Percentiles rank a stretch among this genome's conserved stretches.
Evolutionary conservation across 1,139 yeast species (phyloP).

Genomic region (Nakaseomyces delphensis): DNA sequence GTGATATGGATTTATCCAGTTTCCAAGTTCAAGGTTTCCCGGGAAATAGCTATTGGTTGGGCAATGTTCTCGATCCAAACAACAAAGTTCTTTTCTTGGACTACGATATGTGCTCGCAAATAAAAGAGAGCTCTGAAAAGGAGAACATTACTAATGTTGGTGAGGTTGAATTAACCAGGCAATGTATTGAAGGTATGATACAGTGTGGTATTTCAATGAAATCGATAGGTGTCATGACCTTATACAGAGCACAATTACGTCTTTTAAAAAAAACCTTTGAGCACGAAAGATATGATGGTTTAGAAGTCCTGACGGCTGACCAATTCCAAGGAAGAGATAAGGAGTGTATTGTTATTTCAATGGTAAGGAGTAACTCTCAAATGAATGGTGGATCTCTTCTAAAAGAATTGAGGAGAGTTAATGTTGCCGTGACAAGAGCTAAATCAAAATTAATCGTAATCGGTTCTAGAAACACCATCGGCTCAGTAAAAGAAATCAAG

Average conservation of each 20-base stretch:
- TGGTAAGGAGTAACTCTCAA: constrained; percentile 73
- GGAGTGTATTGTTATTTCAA: constrained; percentile 76
- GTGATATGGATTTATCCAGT: constrained; percentile 14
- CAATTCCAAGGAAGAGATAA: constrained; percentile 95
- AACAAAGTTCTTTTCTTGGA: constrained; percentile 66
- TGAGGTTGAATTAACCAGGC: constrained; percentile 60
- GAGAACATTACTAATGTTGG: constrained; percentile 64
- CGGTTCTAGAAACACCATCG: constrained; percentile 65
- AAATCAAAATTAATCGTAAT: constrained; percentile 70
- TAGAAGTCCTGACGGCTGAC: constrained; percentile 88
- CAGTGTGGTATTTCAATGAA: constrained; percentile 47
- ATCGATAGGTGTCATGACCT: constrained; percentile 78
- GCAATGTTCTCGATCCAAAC: constrained; percentile 37
- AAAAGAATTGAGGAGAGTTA: constrained; percentile 83
- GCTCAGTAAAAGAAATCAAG: constrained; percentile 45
- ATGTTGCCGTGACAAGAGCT: constrained; percentile 92
- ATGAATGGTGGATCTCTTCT: constrained; percentile 66
- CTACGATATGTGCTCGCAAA: constrained; percentile 50
- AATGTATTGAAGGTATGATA: constrained; percentile 52
- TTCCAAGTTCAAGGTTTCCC: not conserved
- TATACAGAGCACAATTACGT: constrained; percentile 73
- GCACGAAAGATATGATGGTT: constrained; percentile 32
- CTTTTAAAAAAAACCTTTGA: constrained; percentile 42
- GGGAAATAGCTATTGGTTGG: constrained; percentile 36
- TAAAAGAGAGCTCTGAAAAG: constrained; percentile 47